Conservation (phyloP, 2,329 filamentous ascomycete species). For the Volutella citrinella region DNA sequence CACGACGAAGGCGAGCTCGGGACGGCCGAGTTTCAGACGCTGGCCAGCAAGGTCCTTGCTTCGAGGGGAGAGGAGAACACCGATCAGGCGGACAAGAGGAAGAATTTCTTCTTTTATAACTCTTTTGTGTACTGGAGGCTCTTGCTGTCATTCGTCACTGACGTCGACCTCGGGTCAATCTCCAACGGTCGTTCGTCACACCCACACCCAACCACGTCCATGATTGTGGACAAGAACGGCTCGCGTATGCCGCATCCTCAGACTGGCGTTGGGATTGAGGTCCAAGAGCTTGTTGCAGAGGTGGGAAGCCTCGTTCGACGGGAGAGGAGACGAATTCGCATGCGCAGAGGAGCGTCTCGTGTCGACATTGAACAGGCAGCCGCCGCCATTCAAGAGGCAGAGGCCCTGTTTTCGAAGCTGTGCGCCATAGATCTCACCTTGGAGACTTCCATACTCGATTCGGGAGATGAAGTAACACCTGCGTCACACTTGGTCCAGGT, state of each 20-base stretch:
- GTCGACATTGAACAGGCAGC: conserved; percentile 23
- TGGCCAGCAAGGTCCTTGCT: conserved; percentile 14
- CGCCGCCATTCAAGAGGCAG: conserved; percentile 16
- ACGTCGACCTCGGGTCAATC: conserved; percentile 11
- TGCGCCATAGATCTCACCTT: conserved; percentile 15
- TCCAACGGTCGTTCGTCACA: conserved; percentile 3
- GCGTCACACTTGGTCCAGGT: too few relatives aligned
- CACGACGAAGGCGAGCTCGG: conserved; percentile 55
- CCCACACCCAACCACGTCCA: conserved; percentile 10
- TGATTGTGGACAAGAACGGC: conserved; percentile 11
- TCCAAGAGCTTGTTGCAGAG: conserved; percentile 23
- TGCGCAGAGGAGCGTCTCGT: conserved; percentile 18
- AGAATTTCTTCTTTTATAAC: conserved; percentile 24
- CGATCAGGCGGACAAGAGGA: conserved; percentile 17
- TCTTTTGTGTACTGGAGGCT: conserved; percentile 26
- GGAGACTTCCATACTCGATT: too few relatives aligned
- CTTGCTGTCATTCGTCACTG: conserved; percentile 24
- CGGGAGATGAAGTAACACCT: too few relatives aligned
- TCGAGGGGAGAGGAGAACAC: conserved; percentile 2
- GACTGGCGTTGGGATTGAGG: conserved; percentile 22
- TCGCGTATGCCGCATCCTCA: conserved; percentile 25
- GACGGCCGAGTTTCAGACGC: conserved; percentile 15
- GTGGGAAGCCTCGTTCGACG: conserved; percentile 21
- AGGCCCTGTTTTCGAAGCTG: conserved; percentile 17
- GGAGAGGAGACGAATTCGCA: conserved; percentile 22